Percentiles rank a stretch among this genome's conserved stretches.
These are phyloP conservation scores for Aspergillus sojae DNA, from an alignment of 2,329 filamentous ascomycete genomes.

Conservation along the genomic window DNA sequence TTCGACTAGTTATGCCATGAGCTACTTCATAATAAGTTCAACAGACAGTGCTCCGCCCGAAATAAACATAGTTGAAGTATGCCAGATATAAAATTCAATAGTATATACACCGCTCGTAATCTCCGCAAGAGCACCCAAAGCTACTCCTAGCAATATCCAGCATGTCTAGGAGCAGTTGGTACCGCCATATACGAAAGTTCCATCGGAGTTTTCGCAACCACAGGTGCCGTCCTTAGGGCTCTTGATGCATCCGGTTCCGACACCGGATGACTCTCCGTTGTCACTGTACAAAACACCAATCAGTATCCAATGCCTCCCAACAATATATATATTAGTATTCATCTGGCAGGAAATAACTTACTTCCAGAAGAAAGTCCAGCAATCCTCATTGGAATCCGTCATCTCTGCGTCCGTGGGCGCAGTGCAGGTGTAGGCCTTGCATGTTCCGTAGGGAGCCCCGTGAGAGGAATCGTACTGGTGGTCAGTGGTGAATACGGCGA, in stretches of 20 bases:
- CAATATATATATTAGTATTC: no score
- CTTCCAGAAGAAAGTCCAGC: constrained; percentile 49
- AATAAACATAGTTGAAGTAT: background rate
- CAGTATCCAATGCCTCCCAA: background rate
- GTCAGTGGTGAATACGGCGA: constrained; percentile 45
- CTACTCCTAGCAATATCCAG: background rate
- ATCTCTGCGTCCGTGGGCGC: constrained; percentile 35
- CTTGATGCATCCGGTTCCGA: constrained; percentile 40
- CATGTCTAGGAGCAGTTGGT: constrained; percentile 23
- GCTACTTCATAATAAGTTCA: no score
- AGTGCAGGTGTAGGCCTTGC: constrained; percentile 46
- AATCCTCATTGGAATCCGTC: constrained; percentile 35
- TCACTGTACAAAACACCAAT: constrained; percentile 3
- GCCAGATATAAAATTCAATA: background rate
- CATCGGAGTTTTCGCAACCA: constrained; percentile 47
- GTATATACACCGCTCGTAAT: background rate
- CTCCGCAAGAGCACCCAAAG: background rate
- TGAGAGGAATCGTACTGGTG: constrained; percentile 48
- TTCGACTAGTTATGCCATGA: no score
- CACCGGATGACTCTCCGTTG: constrained; percentile 24
- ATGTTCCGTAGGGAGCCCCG: constrained; percentile 54
- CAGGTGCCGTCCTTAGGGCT: constrained; percentile 42
- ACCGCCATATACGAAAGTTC: constrained; percentile 39
- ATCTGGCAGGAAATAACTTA: background rate
- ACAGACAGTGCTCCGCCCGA: no score